Evolutionary conservation across 2,329 filamentous ascomycete genomes (phyloP), one percentile per base, ranked within the genome.

Genomic region (Bipolaris zeicola): DNA sequence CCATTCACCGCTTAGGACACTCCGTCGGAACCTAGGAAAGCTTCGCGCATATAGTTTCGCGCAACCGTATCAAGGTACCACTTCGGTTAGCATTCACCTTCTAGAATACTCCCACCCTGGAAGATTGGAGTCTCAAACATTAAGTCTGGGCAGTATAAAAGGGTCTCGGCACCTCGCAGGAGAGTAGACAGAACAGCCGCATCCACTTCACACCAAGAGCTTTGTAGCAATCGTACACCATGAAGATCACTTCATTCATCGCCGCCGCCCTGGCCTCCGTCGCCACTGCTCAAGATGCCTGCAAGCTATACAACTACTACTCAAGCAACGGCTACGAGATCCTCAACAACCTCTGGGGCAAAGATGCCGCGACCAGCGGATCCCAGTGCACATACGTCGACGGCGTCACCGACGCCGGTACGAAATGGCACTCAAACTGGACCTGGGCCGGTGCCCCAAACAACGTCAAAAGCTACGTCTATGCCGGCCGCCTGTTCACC

Each of bases 321-420:
- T 49, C 62, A 4, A 55, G 61, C 46, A 66, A 63, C 33, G 61
- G 65, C 8, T 69, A 68, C 39, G 57, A 67, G 22, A 57, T 67
- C 26, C 60, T 64, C 56, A 68, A 67, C 62, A 67, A 70, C 56
- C 52, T 62, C 34, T 67, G 64, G 64, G 66, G 64, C 37, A 50
- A 56, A 49, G 45, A 50, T 16, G 31, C 57, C 13, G 62, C 61
- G 3, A 63, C 43, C 11, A 45, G 55, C 31, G 48, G 58, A 6
- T 56, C 43, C 6, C 64, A 68, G 43, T 68, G 67, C 50, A 66
- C 63, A 14, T 65, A 58, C 24, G 60, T 65, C 22, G 43, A 65
- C 3, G 60, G 58, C 42, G 58, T 60, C 6, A 60, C 58, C 6
- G 39, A 48, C 20, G 52, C 52, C 5, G 61, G 61, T 37, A 55